phyloP scores from a whole-genome alignment of 1,284 basidiomycete genomes.

The Anthracocystis panici-leucophaei region DNA sequence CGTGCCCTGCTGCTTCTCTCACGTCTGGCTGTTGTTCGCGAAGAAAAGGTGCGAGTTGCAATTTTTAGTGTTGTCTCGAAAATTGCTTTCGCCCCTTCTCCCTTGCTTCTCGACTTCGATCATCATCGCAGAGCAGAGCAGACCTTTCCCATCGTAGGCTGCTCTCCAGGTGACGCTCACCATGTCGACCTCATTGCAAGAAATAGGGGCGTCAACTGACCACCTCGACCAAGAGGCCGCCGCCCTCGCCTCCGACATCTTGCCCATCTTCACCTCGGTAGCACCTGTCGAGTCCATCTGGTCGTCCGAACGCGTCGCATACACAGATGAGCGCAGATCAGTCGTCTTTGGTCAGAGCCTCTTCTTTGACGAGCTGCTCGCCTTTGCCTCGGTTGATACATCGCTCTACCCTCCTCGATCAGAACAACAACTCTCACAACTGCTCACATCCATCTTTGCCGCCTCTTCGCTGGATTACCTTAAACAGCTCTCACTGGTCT shows the following conservation, averaged over 20 bases:
- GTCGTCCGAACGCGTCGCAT: conserved; percentile 25
- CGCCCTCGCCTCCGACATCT: conserved; percentile 38
- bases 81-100: background rate
- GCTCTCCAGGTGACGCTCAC: conserved; percentile 3
- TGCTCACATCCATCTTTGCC: conserved; percentile 43
- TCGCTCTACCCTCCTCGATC: conserved; percentile 43
- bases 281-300: conserved; percentile 31
- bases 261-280: conserved; percentile 32
- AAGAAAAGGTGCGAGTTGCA: background rate
- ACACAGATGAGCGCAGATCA: conserved; percentile 15
- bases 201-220: conserved; percentile 3
- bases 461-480: conserved; percentile 45
- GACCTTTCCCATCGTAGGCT: background rate
- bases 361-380: conserved; percentile 54
- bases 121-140: conserved; percentile 4
- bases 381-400: conserved; percentile 40
- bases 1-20: conserved; percentile 3
- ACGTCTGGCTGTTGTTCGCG: background rate
- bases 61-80: background rate
- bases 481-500: conserved; percentile 50
- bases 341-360: conserved; percentile 24
- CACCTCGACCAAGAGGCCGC: conserved; percentile 35
- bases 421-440: conserved; percentile 15
- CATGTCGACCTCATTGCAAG: conserved; percentile 22
- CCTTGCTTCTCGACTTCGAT: background rate